Conservation (phyloP, 768 basidiomycete species). For the Tulasnella sp. region DNA sequence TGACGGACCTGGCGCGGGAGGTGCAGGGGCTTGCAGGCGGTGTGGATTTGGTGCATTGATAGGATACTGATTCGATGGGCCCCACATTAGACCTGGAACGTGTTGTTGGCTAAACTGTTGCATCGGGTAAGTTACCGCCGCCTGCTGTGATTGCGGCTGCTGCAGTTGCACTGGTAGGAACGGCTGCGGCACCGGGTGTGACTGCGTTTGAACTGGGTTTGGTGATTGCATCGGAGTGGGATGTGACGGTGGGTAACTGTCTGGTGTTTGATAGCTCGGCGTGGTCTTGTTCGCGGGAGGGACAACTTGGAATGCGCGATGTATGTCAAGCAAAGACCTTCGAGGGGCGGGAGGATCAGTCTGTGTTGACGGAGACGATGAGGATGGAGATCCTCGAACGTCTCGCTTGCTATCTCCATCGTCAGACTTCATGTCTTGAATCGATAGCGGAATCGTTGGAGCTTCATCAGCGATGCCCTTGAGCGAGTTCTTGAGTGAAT, state of each 20-base stretch:
- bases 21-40: background rate
- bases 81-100: slow-evolving; percentile 7
- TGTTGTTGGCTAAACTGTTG: background rate
- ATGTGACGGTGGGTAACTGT: background rate
- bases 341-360: background rate
- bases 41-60: background rate
- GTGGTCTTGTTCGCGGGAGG: slow-evolving; percentile 28
- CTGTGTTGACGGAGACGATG: background rate
- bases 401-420: slow-evolving; percentile 41
- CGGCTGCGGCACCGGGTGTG: background rate
- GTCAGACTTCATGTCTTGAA: slow-evolving; percentile 80
- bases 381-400: background rate
- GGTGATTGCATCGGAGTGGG: background rate
- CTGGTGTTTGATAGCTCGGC: background rate
- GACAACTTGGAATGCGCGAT: slow-evolving; percentile 78
- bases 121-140: background rate
- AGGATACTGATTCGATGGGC: background rate
- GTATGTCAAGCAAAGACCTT: slow-evolving; percentile 64
- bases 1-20: slow-evolving; percentile 1
- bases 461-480: slow-evolving; percentile 78
- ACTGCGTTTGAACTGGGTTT: no score
- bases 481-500: slow-evolving; percentile 63
- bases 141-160: background rate
- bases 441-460: slow-evolving; percentile 62
- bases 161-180: background rate